Percentiles rank a stretch among this genome's conserved stretches.
These are phyloP conservation scores for Hibiscus mutabilis DNA, from an alignment of 345 rosid species.

Conservation along the genomic window DNA sequence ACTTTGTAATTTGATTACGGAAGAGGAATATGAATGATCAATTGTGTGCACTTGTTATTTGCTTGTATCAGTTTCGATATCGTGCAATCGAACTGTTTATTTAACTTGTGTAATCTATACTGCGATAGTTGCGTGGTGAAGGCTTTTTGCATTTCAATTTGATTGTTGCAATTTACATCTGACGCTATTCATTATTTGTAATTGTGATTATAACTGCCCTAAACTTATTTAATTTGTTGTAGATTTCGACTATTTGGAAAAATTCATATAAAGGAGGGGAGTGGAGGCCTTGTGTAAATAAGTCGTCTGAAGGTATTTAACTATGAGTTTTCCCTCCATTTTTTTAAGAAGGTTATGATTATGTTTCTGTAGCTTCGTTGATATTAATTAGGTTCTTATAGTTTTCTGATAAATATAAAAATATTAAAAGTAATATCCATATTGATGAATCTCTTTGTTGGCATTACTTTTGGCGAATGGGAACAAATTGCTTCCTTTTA, in stretches of 20 bases:
- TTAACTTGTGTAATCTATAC: neutral
- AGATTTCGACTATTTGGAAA: slow-evolving; percentile 92
- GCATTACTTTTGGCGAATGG: neutral
- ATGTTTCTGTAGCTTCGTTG: neutral
- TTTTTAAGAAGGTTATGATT: neutral
- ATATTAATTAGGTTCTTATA: neutral
- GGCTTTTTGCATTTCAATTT: neutral
- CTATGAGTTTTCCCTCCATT: neutral
- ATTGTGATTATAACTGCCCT: slow-evolving; percentile 1
- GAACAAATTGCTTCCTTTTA: neutral
- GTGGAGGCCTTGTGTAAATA: slow-evolving; percentile 75
- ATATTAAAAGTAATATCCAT: neutral
- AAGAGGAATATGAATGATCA: neutral
- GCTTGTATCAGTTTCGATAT: neutral
- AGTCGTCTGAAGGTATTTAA: slow-evolving; percentile 62
- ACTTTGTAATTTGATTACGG: neutral
- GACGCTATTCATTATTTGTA: neutral
- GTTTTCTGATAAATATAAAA: neutral
- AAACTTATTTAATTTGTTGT: slow-evolving; percentile 17
- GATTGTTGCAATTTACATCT: neutral
- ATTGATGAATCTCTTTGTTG: neutral
- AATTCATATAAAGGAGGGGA: slow-evolving; percentile 65
- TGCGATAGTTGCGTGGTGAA: neutral
- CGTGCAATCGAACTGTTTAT: neutral
- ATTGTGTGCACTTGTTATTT: neutral